Evolutionary conservation across 164 flowering plant species (phyloP).

Genomic region (Berberis vulgaris): DNA sequence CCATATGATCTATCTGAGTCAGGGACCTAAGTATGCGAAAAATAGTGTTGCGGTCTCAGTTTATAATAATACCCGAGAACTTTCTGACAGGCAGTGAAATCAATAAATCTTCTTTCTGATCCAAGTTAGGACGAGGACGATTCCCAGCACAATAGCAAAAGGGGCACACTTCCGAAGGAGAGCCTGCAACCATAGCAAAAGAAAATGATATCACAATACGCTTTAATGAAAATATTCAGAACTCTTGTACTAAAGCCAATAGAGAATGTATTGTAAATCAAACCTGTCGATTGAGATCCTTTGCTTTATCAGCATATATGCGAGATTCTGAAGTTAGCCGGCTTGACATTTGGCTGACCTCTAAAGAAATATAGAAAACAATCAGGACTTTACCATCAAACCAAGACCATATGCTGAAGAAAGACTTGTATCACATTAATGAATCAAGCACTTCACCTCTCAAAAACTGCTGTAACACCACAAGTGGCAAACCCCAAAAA

Average conservation of each 20-base stretch:
- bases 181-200: constrained; percentile 29
- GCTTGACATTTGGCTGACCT: constrained; percentile 90
- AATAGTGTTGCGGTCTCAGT: too few relatives aligned
- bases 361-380: constrained; percentile 31
- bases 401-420: too few relatives aligned
- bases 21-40: too few relatives aligned
- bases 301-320: constrained; percentile 84
- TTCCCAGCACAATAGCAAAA: constrained; percentile 69
- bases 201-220: not conserved
- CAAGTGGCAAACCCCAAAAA: too few relatives aligned
- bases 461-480: too few relatives aligned
- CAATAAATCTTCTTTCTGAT: constrained; percentile 53
- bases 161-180: constrained; percentile 84
- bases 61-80: too few relatives aligned
- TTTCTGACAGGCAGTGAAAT: constrained; percentile 8
- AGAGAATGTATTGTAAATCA: constrained; percentile 4
- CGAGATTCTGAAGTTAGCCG: constrained; percentile 86
- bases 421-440: too few relatives aligned
- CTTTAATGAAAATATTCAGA: too few relatives aligned
- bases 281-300: constrained; percentile 83
- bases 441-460: too few relatives aligned
- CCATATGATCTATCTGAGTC: too few relatives aligned
- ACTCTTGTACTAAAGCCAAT: not conserved
- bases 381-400: too few relatives aligned
- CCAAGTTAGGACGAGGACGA: constrained; percentile 70